Base-by-base conservation (phyloP, 2,329 filamentous ascomycete genomes). In the Calonectria montana region DNA sequence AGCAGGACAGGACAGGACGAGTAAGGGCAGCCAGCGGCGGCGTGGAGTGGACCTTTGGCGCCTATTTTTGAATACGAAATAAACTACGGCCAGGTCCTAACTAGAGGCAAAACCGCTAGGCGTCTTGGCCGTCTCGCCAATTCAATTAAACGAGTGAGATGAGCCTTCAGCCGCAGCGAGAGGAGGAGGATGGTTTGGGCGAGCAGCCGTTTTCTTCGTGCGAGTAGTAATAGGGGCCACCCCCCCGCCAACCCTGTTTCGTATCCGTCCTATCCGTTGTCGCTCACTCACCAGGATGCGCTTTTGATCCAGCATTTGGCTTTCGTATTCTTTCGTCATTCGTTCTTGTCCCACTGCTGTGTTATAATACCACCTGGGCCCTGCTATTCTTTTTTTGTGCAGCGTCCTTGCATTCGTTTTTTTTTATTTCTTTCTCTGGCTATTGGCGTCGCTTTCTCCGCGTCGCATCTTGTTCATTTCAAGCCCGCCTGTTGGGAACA, bases 1-100 rank as follows among this genome's bases (percentile, higher is more conserved):
- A 59, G 35, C 53, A 39, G n/a, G 43, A 16, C 53, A 39, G n/a
- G 43, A 16, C 31, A 35, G 31, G 41, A 29, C 53, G 31, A 57
- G 53, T 37, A 55, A 55, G 50, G 50, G 3, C 41, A 43, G 18
- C 7, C 47, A 4, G 15, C 21, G 13, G 21, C 18, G 27, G n/a
- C 31, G 21, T 23, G 6, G 53, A 37, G 41, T 37, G 53, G 65
- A 61, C 31, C 65, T 21, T 35, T 45, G 53, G 31, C 65, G 65
- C 39, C 65, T 67, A 67, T 67, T 67, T 67, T 45, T 62, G 65
- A 67, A 67, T 67, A 67, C 65, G 65, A 67, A 55, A 62, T 25
- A 50, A 27, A 35, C 15, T 45, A 47, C 48, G 18, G 55, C 41
- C 21, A 45, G 37, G 18, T 21, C 48, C 27, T 25, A 5, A 31